phyloP scores from a whole-genome alignment of 2,329 filamentous ascomycete genomes.

The Blumeriella jaapii region DNA sequence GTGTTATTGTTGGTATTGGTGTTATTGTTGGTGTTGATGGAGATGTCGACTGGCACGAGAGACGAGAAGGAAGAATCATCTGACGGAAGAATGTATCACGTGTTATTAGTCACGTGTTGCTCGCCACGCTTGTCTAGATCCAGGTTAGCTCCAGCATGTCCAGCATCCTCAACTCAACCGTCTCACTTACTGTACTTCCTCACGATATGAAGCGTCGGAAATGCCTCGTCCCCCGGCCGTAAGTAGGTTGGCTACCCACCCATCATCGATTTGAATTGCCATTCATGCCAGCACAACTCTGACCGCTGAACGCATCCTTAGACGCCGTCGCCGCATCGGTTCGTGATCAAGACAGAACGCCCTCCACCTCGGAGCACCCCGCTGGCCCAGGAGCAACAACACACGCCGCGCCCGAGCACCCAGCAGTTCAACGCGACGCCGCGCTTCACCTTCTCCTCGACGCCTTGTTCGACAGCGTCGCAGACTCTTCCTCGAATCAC shows the following conservation, averaged over 20 bases:
- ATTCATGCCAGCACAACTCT: too few relatives aligned
- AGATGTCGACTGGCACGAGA: too few relatives aligned
- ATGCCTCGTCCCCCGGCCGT: slow-evolving; percentile 28
- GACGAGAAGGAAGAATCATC: too few relatives aligned
- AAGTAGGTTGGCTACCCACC: slow-evolving; percentile 5
- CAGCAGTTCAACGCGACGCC: slow-evolving; percentile 28
- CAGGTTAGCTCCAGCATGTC: too few relatives aligned
- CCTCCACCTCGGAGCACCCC: slow-evolving; percentile 14
- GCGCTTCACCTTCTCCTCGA: slow-evolving; percentile 25
- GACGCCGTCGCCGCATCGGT: slow-evolving; percentile 30
- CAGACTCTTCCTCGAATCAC: slow-evolving; percentile 16
- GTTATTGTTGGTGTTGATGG: too few relatives aligned
- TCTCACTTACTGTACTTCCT: too few relatives aligned
- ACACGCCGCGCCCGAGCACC: slow-evolving; percentile 16
- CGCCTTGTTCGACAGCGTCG: slow-evolving; percentile 19
- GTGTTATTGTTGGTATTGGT: too few relatives aligned
- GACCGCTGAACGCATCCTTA: slow-evolving; percentile 10
- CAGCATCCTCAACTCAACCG: neutral
- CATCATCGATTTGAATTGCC: slow-evolving; percentile 8
- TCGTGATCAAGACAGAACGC: slow-evolving; percentile 25
- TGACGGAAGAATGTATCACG: too few relatives aligned
- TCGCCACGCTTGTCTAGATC: too few relatives aligned
- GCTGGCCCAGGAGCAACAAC: slow-evolving; percentile 15
- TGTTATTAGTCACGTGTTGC: too few relatives aligned
- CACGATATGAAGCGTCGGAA: slow-evolving; percentile 13